Evolutionary conservation across 2,329 filamentous ascomycete species (phyloP).

Genomic region (Fonsecaea multimorphosa): DNA sequence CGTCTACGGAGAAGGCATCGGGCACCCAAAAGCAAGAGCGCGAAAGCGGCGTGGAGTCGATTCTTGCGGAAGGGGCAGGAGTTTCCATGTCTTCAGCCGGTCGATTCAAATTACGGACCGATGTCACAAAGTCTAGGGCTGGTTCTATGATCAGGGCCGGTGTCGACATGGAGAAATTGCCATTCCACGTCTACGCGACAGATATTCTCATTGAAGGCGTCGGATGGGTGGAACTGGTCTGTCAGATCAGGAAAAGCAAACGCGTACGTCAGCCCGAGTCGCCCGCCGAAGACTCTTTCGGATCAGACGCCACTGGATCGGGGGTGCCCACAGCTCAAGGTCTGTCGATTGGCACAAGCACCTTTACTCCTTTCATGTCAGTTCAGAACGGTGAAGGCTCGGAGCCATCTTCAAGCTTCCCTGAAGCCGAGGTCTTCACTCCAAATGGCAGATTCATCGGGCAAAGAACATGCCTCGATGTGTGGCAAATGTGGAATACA

Average conservation of each 20-base stretch:
- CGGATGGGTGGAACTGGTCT: slow-evolving; percentile 88
- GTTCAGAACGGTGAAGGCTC: slow-evolving; percentile 31
- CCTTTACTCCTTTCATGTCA: slow-evolving; percentile 31
- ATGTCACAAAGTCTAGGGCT: slow-evolving; percentile 80
- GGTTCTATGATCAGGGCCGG: slow-evolving; percentile 75
- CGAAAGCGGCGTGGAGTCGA: slow-evolving; percentile 66
- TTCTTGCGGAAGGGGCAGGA: slow-evolving; percentile 47
- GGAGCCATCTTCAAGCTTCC: slow-evolving; percentile 55
- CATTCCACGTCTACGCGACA: slow-evolving; percentile 77
- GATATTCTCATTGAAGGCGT: slow-evolving; percentile 91
- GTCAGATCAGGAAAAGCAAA: slow-evolving; percentile 70
- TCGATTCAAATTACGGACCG: slow-evolving; percentile 74
- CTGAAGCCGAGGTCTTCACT: slow-evolving; percentile 81
- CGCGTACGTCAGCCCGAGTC: slow-evolving; percentile 9
- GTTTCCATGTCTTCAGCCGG: slow-evolving; percentile 72
- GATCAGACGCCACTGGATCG: slow-evolving; percentile 4
- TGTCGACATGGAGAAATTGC: slow-evolving; percentile 58
- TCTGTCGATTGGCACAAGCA: slow-evolving; percentile 26
- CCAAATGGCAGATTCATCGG: slow-evolving; percentile 83
- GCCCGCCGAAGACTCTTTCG: slow-evolving; percentile 7
- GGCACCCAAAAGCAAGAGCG: slow-evolving; percentile 71
- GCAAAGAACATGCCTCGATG: slow-evolving; percentile 28
- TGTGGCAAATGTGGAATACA: slow-evolving; percentile 33
- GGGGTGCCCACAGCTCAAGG: slow-evolving; percentile 23
- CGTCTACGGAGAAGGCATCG: slow-evolving; percentile 78